Percentiles rank a stretch among this genome's conserved stretches.
phyloP scores from a whole-genome alignment of 1,139 yeast species.

The Hyphopichia burtonii region DNA sequence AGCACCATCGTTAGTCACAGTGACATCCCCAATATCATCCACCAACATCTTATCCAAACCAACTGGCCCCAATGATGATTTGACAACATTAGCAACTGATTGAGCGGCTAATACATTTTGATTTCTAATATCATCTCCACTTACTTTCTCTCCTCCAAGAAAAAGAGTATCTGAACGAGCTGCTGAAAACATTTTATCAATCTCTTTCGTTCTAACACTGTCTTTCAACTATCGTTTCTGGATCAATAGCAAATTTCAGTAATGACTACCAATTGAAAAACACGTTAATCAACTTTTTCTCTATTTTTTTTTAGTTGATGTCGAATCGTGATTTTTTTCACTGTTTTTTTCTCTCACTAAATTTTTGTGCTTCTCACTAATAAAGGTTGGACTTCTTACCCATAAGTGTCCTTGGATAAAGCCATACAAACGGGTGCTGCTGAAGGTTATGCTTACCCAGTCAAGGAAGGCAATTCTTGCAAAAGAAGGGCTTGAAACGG shows the following conservation, averaged over 20 bases:
- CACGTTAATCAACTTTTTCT: neutral
- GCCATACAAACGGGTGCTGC: too few species aligned
- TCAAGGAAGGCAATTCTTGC: too few species aligned
- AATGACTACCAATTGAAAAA: neutral
- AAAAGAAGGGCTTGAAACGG: too few species aligned
- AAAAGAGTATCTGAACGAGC: conserved; percentile 90
- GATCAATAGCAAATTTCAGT: neutral
- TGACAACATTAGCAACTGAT: conserved; percentile 96
- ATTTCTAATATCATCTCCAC: conserved; percentile 95
- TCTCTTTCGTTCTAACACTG: too few species aligned
- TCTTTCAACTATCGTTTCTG: too few species aligned
- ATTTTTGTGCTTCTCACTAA: neutral
- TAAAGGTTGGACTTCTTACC: too few species aligned
- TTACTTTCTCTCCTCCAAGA: conserved; percentile 92
- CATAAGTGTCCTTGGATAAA: too few species aligned
- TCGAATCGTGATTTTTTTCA: neutral
- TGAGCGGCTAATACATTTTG: conserved; percentile 96
- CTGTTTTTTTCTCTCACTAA: neutral
- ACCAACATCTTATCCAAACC: conserved; percentile 98
- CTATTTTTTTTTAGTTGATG: conserved; percentile 1
- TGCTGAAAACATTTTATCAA: conserved; percentile 41
- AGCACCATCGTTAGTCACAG: conserved; percentile 98
- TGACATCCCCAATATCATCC: conserved; percentile 98
- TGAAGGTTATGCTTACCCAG: too few species aligned
- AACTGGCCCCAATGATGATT: conserved; percentile 95